A percentile compares a stretch with the other conserved stretches of the same genome.
Conservation (phyloP, 306 rosid genomes). For the Vicia faba region DNA sequence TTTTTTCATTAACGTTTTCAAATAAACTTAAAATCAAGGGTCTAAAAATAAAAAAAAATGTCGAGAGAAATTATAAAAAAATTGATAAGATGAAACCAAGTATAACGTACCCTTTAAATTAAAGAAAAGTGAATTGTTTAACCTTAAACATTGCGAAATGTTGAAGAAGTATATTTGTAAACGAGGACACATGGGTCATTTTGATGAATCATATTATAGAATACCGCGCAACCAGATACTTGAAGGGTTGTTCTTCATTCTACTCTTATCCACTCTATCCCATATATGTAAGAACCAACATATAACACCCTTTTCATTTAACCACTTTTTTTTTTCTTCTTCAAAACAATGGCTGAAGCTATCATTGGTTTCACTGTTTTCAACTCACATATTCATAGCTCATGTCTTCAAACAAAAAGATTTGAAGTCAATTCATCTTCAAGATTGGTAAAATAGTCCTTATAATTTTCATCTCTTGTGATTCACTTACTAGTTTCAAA, state of each 20-base stretch:
- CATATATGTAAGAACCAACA: constrained; percentile 36
- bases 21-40: too few species aligned
- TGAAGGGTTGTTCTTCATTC: constrained; percentile 41
- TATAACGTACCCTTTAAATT: too few species aligned
- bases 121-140: too few species aligned
- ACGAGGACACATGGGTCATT: constrained; percentile 25
- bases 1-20: too few species aligned
- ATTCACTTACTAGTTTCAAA: constrained; percentile 8
- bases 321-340: neutral
- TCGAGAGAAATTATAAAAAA: too few species aligned
- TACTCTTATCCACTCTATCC: constrained; percentile 47
- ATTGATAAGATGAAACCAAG: too few species aligned
- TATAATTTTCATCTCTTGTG: neutral
- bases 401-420: constrained; percentile 42
- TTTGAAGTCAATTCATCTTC: constrained; percentile 41
- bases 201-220: neutral
- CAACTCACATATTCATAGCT: constrained; percentile 38
- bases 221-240: neutral
- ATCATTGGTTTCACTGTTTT: constrained; percentile 46
- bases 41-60: too few species aligned
- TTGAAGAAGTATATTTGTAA: too few species aligned
- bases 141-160: too few species aligned
- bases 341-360: constrained; percentile 48
- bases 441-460: constrained; percentile 38
- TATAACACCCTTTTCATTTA: constrained; percentile 7